phyloP scores from a whole-genome alignment of 1,284 basidiomycete species.

The Melampsora abietis-canadensis region DNA sequence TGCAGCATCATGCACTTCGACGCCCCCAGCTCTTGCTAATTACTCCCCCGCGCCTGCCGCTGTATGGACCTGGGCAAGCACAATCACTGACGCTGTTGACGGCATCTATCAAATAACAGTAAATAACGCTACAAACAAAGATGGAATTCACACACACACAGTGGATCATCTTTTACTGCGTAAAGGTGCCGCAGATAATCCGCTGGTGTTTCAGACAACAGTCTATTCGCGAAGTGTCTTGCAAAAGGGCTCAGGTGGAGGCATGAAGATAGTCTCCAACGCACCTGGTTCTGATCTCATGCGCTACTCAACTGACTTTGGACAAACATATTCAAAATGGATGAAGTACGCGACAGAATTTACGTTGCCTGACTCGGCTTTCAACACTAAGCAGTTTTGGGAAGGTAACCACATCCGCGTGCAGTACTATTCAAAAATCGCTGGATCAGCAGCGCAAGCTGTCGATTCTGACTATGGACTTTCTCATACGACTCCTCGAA shows the following conservation, averaged over 20 bases:
- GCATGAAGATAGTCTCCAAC: conserved; percentile 68
- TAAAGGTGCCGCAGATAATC: conserved; percentile 69
- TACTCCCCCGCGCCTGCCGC: conserved; percentile 55
- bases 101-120: conserved; percentile 72
- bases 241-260: conserved; percentile 60
- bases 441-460: conserved; percentile 64
- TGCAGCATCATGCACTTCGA: conserved; percentile 61
- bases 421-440: conserved; percentile 75
- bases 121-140: conserved; percentile 59
- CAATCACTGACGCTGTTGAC: conserved; percentile 68
- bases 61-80: conserved; percentile 68
- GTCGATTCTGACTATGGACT: conserved; percentile 73
- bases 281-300: conserved; percentile 81
- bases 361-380: conserved; percentile 62
- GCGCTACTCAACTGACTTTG: conserved; percentile 80
- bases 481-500: conserved; percentile 60
- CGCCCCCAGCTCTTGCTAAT: conserved; percentile 57
- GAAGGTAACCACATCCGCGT: conserved; percentile 75
- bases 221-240: conserved; percentile 72
- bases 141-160: conserved; percentile 59
- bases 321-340: conserved; percentile 79
- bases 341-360: conserved; percentile 69
- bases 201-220: conserved; percentile 73
- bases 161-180: conserved; percentile 72
- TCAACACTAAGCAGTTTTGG: conserved; percentile 66